Base-by-base conservation (phyloP, 306 rosid species). In the Inga leiocalycina region DNA sequence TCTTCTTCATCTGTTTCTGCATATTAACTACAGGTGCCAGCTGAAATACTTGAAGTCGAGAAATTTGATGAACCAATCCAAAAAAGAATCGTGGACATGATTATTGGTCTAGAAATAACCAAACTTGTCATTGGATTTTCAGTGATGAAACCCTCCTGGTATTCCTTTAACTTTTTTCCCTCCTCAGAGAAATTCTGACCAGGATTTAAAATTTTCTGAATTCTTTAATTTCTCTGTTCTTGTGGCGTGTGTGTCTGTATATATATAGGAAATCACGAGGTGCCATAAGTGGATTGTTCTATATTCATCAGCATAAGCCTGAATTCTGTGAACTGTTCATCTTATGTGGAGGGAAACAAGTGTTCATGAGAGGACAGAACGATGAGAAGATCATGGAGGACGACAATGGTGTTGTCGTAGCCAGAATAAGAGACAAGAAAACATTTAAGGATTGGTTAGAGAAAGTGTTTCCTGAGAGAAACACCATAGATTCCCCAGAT, bases 321-420 rank as follows among this genome's bases (percentile, higher is more conserved):
- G 72, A 79, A 9, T 91, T 82, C 79, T 95, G 98, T 78, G 94
- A 93, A 67, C 57, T 93, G 27, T 95, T 88, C 88, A 86, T 93
- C 56, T 71, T 95, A 71, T 90, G 93, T 82, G 93, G 89, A 43
- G 98, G 97, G n/a, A 91, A 89, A 37, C 95, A 93, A 85, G 91
- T 95, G 17, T 85, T 84, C 70, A 88, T 89, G 0, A 87, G 79
- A 82, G 92, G 84, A 59, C 86, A 76, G 11, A 90, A 79, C 49
- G 91, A 88, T 52, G 92, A 84, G 78, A 89, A 92, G 86, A 89
- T 87, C 76, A 85, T 92, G 92, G 98, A 93, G 81, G 93, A 95
- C 84, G 98, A 90, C 74, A 82, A 90, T 68, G 98, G 98, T 39
- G 90, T 91, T 17, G 82, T 80, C 80, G 90, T 92, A 44, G 91